Percentiles rank a stretch among this genome's conserved stretches.
phyloP scores from a whole-genome alignment of 208 protist genomes.

The Leishmania mexicana region DNA sequence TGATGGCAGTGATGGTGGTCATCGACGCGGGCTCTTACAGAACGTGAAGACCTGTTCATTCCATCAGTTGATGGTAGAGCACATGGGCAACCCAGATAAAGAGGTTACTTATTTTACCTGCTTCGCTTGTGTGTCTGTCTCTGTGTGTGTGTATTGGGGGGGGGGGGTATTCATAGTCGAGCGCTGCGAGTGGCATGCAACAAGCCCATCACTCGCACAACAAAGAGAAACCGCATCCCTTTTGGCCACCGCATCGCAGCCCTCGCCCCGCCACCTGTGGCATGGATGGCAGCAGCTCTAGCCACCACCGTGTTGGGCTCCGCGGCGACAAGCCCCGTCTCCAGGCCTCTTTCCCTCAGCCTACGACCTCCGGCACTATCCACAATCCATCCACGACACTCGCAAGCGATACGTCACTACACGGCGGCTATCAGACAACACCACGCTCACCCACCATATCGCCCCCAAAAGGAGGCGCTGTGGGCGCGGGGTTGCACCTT shows the following conservation, averaged over 20 bases:
- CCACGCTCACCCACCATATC: neutral
- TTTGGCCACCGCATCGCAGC: neutral
- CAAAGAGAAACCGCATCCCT: neutral
- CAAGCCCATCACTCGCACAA: neutral
- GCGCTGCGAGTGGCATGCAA: neutral
- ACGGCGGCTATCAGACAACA: slow-evolving; percentile 5
- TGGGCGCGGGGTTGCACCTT: neutral
- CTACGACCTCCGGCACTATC: neutral
- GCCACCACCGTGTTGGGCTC: neutral
- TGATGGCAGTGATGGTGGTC: neutral
- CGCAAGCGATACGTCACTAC: slow-evolving; percentile 2
- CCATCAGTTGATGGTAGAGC: neutral
- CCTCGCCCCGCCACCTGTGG: neutral
- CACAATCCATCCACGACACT: neutral
- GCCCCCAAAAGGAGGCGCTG: neutral
- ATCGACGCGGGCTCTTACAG: neutral
- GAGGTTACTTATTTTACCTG: neutral
- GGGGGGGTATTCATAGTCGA: neutral
- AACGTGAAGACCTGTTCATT: neutral
- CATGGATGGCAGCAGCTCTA: neutral
- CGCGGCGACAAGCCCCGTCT: neutral
- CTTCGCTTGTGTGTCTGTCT: neutral
- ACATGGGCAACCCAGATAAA: neutral
- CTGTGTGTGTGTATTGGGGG: too few species aligned
- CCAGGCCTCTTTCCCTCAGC: neutral